phyloP scores from a whole-genome alignment of 1,139 yeast genomes.

The Dujonia santamariae region DNA sequence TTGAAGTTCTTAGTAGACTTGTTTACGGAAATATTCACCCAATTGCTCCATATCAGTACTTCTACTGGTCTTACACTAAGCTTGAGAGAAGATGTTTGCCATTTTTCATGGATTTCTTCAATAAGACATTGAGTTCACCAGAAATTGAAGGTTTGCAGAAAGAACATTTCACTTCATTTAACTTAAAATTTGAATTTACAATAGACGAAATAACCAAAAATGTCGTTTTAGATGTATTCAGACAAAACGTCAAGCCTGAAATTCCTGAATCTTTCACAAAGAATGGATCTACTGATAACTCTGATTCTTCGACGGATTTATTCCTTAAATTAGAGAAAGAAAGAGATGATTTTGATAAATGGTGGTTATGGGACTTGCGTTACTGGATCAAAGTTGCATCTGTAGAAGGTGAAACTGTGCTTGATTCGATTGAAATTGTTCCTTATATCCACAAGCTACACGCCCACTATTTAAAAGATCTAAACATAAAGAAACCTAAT shows the following conservation, averaged over 20 bases:
- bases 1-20: constrained; percentile 26
- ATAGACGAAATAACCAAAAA: constrained; percentile 7
- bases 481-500: neutral
- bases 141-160: too few species aligned
- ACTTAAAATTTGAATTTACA: constrained; percentile 5
- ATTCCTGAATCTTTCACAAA: neutral
- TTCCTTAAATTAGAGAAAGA: too few species aligned
- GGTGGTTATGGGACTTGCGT: constrained; percentile 7
- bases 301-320: too few species aligned
- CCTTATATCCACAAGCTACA: constrained; percentile 1
- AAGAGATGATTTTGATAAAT: neutral
- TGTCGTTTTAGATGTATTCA: constrained; percentile 1
- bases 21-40: constrained; percentile 31
- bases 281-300: too few species aligned
- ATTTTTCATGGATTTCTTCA: constrained; percentile 12
- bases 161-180: constrained; percentile 5
- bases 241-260: neutral
- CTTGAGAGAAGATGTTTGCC: constrained; percentile 35
- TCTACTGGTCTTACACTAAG: constrained; percentile 46
- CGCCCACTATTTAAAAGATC: neutral
- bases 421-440: neutral
- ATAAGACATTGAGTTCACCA: neutral
- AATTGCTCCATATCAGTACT: constrained; percentile 39
- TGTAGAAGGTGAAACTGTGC: neutral
- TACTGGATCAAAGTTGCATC: constrained; percentile 5